phyloP scores from a whole-genome alignment of 2,329 filamentous ascomycete species.

The Xylaria arbuscula region DNA sequence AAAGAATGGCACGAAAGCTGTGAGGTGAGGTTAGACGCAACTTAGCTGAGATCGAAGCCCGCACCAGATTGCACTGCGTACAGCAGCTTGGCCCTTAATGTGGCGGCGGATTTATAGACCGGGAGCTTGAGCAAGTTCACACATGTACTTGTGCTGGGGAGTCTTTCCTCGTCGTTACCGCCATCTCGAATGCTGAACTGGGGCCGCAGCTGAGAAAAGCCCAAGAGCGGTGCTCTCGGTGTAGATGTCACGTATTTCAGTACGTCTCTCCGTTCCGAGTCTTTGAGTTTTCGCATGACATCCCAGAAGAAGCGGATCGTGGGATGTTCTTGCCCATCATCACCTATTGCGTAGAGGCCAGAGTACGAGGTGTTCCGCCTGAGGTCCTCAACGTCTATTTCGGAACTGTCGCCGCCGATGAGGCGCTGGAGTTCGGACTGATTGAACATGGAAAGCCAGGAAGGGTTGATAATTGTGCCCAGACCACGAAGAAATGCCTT shows the following conservation, averaged over 20 bases:
- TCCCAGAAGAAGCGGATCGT: conserved; percentile 91
- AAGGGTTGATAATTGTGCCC: conserved; percentile 86
- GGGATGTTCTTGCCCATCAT: conserved; percentile 86
- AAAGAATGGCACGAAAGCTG: background rate
- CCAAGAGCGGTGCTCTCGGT: conserved; percentile 86
- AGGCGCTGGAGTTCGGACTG: conserved; percentile 93
- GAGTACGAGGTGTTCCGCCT: conserved; percentile 86
- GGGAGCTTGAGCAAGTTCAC: conserved; percentile 95
- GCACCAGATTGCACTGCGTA: conserved; percentile 92
- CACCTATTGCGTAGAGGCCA: conserved; percentile 88
- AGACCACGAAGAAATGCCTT: conserved; percentile 88
- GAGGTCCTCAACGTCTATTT: conserved; percentile 89
- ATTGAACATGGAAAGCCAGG: conserved; percentile 99
- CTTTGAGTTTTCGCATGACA: conserved; percentile 80
- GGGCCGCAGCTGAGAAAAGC: conserved; percentile 87
- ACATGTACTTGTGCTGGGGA: conserved; percentile 95
- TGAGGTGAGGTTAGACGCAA: background rate
- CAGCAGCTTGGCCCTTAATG: conserved; percentile 81
- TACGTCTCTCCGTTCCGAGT: conserved; percentile 83
- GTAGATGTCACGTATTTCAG: conserved; percentile 97
- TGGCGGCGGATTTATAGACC: conserved; percentile 74
- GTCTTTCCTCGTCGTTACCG: conserved; percentile 76
- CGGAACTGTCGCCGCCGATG: conserved; percentile 85
- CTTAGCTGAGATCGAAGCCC: conserved; percentile 84
- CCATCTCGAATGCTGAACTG: conserved; percentile 90